phyloP scores from a whole-genome alignment of 176 grass and related monocot species.

The Panicum miliaceum region DNA sequence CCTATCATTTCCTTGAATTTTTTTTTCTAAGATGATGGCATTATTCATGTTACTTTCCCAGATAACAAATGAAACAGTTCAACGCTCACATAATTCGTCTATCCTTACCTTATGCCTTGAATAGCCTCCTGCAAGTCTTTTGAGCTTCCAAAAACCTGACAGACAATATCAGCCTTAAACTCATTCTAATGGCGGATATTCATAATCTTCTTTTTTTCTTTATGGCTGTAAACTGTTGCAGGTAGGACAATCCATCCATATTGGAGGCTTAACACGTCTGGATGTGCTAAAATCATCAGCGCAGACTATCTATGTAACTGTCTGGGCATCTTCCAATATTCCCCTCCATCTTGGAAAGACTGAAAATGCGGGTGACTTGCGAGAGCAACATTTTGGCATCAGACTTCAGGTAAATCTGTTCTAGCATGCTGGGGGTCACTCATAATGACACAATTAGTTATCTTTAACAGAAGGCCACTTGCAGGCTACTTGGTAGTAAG shows the following conservation, averaged over 20 bases:
- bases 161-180: neutral
- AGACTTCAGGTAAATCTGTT: conserved; percentile 73
- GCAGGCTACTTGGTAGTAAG: conserved; percentile 3
- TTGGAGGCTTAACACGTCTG: conserved; percentile 80
- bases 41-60: conserved; percentile 7
- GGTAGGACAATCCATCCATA: conserved; percentile 79
- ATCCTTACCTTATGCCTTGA: neutral
- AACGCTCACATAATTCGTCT: neutral
- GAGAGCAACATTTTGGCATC: conserved; percentile 76
- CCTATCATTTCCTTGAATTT: neutral
- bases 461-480: neutral
- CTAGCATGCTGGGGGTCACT: neutral
- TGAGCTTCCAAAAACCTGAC: neutral
- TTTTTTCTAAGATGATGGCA: neutral
- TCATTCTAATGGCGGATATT: neutral
- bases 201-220: neutral
- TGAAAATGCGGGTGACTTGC: conserved; percentile 75
- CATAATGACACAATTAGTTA: conserved; percentile 12
- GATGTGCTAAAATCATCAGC: conserved; percentile 76
- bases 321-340: conserved; percentile 82
- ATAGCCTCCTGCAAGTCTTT: neutral
- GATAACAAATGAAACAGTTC: neutral
- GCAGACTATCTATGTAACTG: conserved; percentile 84
- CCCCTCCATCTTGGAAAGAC: conserved; percentile 94
- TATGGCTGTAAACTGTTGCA: conserved; percentile 46